phyloP scores from a whole-genome alignment of 2,329 filamentous ascomycete species.

The Grosmannia clavigera region DNA sequence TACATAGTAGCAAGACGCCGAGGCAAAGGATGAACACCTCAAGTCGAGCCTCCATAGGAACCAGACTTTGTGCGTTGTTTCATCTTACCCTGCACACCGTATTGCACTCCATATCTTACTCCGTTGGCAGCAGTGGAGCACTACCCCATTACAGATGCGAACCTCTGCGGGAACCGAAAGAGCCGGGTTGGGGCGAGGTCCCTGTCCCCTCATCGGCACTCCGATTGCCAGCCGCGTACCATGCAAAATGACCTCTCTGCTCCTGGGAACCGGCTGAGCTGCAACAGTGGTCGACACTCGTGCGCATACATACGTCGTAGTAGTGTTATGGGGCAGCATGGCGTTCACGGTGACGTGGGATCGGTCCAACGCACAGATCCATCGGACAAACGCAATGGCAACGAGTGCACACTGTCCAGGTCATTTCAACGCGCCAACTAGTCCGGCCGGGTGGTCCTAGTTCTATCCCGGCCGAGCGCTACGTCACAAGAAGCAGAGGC shows the following conservation, averaged over 20 bases:
- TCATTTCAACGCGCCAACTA: background rate
- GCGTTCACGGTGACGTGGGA: background rate
- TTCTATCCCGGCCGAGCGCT: background rate
- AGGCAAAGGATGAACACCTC: background rate
- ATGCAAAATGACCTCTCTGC: background rate
- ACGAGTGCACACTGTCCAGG: background rate
- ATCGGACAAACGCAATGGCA: background rate
- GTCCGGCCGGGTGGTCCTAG: background rate
- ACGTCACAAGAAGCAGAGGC: no score
- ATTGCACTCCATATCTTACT: background rate
- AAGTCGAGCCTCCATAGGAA: background rate
- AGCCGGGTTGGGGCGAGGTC: background rate
- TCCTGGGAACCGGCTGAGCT: background rate
- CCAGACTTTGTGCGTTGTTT: no score
- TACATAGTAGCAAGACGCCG: background rate
- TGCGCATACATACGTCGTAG: background rate
- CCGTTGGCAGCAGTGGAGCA: background rate
- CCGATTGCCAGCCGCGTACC: background rate
- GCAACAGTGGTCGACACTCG: background rate
- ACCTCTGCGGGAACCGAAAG: background rate
- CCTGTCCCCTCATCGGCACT: background rate
- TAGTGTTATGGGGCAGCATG: background rate
- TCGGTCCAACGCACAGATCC: background rate
- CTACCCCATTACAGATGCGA: background rate
- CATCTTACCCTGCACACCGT: background rate